phyloP scores from a whole-genome alignment of 805 yeast species.

The Yueomyces sp. region DNA sequence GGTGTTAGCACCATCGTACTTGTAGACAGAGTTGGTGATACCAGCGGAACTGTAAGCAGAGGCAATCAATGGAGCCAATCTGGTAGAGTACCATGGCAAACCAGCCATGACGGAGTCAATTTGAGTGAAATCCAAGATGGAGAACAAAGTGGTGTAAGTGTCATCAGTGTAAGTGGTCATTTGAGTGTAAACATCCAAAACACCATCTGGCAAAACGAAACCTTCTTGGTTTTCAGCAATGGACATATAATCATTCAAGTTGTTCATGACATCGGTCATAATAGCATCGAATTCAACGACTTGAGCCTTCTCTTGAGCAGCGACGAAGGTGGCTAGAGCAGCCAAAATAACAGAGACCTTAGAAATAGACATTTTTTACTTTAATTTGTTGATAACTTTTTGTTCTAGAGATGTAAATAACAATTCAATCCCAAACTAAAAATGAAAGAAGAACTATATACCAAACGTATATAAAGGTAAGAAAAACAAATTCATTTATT shows the following conservation, averaged over 20 bases:
- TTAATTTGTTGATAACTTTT: too few species aligned
- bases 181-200: constrained; percentile 12
- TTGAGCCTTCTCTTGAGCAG: constrained; percentile 8
- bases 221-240: constrained; percentile 9
- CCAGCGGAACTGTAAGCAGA: constrained; percentile 8
- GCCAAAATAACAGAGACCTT: constrained; percentile 9
- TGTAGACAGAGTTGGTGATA: constrained; percentile 2
- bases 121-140: constrained; percentile 17
- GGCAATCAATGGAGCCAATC: constrained; percentile 12
- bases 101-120: constrained; percentile 21
- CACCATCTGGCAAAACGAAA: constrained; percentile 13
- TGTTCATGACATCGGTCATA: constrained; percentile 11
- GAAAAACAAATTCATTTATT: too few species aligned
- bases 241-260: constrained; percentile 11
- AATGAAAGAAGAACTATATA: too few species aligned
- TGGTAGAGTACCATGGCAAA: constrained; percentile 25
- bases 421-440: too few species aligned
- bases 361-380: constrained; percentile 2
- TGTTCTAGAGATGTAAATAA: too few species aligned
- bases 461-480: too few species aligned
- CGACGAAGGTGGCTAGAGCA: constrained; percentile 6
- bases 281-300: constrained; percentile 14
- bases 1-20: constrained; percentile 2
- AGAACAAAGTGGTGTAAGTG: constrained; percentile 23
- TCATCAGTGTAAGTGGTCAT: constrained; percentile 25